Evolutionary conservation across 176 grass and related monocot genomes (phyloP).

Genomic region (Eleusine coracana): DNA sequence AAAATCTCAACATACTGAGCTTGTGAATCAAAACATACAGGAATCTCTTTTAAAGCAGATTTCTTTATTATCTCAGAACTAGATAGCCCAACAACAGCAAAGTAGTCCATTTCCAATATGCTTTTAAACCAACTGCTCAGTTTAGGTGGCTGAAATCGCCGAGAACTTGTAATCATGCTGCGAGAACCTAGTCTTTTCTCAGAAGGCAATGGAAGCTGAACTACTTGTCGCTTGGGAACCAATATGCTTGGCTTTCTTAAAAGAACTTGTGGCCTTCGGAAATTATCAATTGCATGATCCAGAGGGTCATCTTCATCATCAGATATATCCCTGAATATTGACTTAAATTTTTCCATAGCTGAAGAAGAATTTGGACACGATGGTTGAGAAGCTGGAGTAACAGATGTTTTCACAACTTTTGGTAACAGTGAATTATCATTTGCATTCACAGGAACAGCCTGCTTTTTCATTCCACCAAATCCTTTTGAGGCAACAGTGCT

Average conservation of each 20-base stretch:
- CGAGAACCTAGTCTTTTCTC: conserved; percentile 55
- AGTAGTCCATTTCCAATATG: conserved; percentile 94
- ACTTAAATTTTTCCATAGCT: conserved; percentile 53
- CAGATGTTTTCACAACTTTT: conserved; percentile 46
- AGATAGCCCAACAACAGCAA: conserved; percentile 66
- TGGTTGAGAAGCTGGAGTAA: conserved; percentile 38
- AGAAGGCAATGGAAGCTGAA: conserved; percentile 71
- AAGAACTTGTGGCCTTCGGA: conserved; percentile 45
- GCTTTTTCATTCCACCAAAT: conserved; percentile 41
- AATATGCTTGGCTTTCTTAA: conserved; percentile 53
- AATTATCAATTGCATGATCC: conserved; percentile 70
- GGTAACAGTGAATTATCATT: conserved; percentile 36
- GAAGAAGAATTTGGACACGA: conserved; percentile 29
- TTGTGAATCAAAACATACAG: conserved; percentile 79
- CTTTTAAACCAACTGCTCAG: conserved; percentile 78
- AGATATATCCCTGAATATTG: conserved; percentile 63
- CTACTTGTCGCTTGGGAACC: conserved; percentile 71
- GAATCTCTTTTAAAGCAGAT: conserved; percentile 69
- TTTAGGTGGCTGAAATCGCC: conserved; percentile 72
- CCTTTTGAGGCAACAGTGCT: conserved; percentile 43
- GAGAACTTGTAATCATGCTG: conserved; percentile 43
- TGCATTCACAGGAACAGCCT: conserved; percentile 42
- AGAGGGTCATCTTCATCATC: conserved; percentile 79
- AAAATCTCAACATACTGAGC: conserved; percentile 94
- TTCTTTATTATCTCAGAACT: conserved; percentile 51